Evolutionary conservation across 75 land plant genomes (phyloP).

Genomic region (Isoetes taiwanensis): DNA sequence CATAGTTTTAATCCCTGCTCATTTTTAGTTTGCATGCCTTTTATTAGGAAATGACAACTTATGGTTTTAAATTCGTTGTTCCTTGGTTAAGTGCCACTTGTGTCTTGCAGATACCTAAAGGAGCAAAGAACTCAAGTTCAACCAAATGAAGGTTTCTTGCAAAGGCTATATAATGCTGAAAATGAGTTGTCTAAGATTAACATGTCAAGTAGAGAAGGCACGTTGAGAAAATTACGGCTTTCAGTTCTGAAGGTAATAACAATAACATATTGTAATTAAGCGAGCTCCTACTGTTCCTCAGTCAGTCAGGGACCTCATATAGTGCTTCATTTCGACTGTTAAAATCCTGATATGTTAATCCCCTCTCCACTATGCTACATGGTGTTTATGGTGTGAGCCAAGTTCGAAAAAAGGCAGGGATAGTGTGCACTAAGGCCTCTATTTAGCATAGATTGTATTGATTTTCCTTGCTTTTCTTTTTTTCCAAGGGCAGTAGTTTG

Average conservation of each 20-base stretch:
- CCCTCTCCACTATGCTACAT: too few relatives aligned
- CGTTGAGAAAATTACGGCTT: background rate
- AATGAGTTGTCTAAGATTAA: background rate
- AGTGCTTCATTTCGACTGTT: too few relatives aligned
- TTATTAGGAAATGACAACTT: background rate
- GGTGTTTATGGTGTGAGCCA: too few relatives aligned
- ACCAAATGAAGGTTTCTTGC: constrained; percentile 24
- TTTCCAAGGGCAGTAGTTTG: background rate
- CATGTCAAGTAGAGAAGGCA: too few relatives aligned
- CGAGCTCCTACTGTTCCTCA: too few relatives aligned
- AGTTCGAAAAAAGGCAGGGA: too few relatives aligned
- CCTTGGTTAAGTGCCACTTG: background rate
- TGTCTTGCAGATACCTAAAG: constrained; percentile 17
- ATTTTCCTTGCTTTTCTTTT: background rate
- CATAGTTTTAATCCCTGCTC: background rate
- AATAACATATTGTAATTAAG: too few relatives aligned
- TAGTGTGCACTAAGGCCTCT: too few relatives aligned
- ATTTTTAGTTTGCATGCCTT: too few relatives aligned
- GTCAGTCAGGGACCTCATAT: too few relatives aligned
- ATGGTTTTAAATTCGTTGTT: background rate
- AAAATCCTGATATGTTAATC: too few relatives aligned
- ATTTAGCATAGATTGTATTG: background rate
- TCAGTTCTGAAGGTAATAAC: background rate
- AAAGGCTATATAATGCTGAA: constrained; percentile 9
- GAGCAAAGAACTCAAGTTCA: constrained; percentile 24